Conservation (phyloP, 495 filamentous ascomycete genomes). For the Lentithecium fluviatile region DNA sequence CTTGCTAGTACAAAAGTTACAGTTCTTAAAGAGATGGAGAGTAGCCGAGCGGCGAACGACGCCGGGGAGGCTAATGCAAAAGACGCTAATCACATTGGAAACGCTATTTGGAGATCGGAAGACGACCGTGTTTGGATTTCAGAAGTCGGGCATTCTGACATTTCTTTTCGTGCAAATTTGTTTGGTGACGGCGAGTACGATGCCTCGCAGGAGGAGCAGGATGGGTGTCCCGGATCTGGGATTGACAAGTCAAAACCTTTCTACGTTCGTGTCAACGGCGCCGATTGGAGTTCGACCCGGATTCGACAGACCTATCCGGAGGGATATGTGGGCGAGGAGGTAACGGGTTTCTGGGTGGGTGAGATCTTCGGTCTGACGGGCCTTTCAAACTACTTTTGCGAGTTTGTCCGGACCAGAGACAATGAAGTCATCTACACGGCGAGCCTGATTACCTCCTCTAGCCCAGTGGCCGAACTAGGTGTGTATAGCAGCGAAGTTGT, state of each 20-base stretch:
- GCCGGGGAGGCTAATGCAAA: conserved; percentile 70
- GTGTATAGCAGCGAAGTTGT: conserved; percentile 27
- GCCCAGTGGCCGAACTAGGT: conserved; percentile 67
- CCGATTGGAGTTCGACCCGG: conserved; percentile 79
- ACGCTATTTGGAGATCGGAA: conserved; percentile 67
- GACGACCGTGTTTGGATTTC: conserved; percentile 85
- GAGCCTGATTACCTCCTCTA: conserved; percentile 74
- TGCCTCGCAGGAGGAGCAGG: conserved; percentile 21
- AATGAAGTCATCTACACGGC: conserved; percentile 71
- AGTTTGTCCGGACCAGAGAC: conserved; percentile 75
- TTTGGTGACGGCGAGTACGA: conserved; percentile 15
- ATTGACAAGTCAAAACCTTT: conserved; percentile 72
- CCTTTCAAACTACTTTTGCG: conserved; percentile 78
- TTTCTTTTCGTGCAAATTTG: conserved; percentile 63
- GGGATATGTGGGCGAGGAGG: conserved; percentile 52
- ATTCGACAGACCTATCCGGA: conserved; percentile 54
- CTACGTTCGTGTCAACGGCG: conserved; percentile 84
- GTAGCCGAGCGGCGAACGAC: conserved; percentile 74
- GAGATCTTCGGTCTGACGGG: conserved; percentile 88
- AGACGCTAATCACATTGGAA: conserved; percentile 76
- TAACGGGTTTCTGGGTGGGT: conserved; percentile 65
- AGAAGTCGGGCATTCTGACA: conserved; percentile 74
- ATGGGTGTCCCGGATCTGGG: conserved; percentile 31
- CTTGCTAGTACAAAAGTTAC: conserved; percentile 93
- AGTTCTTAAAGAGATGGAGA: conserved; percentile 87